A percentile compares a stretch with the other conserved stretches of the same genome.
Conservation (phyloP, 140 eudicot genomes). For the Cichorium intybus region DNA sequence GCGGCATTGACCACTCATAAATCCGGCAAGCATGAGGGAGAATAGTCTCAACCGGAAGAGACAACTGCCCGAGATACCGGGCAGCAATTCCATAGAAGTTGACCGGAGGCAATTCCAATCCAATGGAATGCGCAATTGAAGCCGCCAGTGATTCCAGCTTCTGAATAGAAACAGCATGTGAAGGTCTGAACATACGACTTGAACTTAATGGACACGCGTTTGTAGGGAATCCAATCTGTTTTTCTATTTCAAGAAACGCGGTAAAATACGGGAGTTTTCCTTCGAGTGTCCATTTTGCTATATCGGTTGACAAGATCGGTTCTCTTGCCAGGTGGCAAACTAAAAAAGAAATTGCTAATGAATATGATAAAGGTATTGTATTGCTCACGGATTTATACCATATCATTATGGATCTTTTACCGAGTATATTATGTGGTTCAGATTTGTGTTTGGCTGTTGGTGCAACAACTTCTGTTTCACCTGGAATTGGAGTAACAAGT, state of each 20-base stretch:
- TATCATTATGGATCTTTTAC: constrained; percentile 55
- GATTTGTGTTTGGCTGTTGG: constrained; percentile 16
- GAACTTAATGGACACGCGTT: constrained; percentile 58
- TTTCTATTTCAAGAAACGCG: constrained; percentile 63
- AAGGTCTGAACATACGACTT: constrained; percentile 74
- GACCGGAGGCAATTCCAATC: constrained; percentile 77
- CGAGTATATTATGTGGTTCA: constrained; percentile 66
- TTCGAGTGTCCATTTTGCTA: constrained; percentile 63
- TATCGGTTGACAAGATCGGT: constrained; percentile 67
- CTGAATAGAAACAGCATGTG: constrained; percentile 39
- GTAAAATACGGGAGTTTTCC: constrained; percentile 81
- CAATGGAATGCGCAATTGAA: constrained; percentile 43
- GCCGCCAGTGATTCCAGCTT: constrained; percentile 75
- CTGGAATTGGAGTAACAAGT: constrained; percentile 44
- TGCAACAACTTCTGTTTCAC: constrained; percentile 31
- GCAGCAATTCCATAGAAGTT: constrained; percentile 73
- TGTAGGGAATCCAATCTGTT: constrained; percentile 50
- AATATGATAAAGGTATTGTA: constrained; percentile 50
- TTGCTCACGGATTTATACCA: constrained; percentile 65
- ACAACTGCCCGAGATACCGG: constrained; percentile 56
- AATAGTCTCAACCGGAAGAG: constrained; percentile 54
- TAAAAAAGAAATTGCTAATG: constrained; percentile 66
- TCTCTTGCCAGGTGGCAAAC: constrained; percentile 87
- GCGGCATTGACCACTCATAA: constrained; percentile 88
- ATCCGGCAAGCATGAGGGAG: constrained; percentile 60